Evolutionary conservation across 31 red algal species (phyloP).

Genomic region (Asparagopsis taxiformis): DNA sequence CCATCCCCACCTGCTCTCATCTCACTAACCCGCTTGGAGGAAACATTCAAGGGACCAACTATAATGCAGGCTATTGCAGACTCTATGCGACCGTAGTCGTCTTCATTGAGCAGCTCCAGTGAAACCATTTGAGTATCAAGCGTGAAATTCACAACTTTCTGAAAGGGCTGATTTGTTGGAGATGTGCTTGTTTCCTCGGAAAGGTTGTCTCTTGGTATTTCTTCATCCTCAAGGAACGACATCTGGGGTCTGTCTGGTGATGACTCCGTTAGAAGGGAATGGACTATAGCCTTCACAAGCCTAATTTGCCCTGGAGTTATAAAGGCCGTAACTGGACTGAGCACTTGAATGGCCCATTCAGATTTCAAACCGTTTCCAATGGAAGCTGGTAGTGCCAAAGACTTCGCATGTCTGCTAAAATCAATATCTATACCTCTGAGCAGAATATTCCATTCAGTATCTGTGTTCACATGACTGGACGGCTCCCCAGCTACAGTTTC

Average conservation of each 20-base stretch:
- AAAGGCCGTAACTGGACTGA: conserved; percentile 12
- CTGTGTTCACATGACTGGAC: no score
- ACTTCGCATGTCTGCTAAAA: conserved; percentile 6
- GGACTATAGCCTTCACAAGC: background rate
- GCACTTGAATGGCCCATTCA: conserved; percentile 15
- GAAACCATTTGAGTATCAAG: conserved; percentile 15
- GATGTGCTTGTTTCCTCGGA: background rate
- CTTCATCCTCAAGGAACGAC: background rate
- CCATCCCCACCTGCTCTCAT: background rate
- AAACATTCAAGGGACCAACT: background rate
- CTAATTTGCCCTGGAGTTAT: conserved; percentile 17
- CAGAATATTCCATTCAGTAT: conserved; percentile 7
- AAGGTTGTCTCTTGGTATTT: background rate
- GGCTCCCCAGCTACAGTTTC: background rate
- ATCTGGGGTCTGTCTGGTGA: background rate
- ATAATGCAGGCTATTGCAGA: conserved; percentile 11
- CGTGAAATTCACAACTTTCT: background rate
- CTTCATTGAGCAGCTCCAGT: conserved; percentile 18
- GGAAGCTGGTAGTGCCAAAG: background rate
- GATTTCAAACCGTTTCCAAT: background rate
- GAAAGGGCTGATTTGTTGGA: background rate
- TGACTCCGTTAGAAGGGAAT: background rate
- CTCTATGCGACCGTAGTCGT: conserved; percentile 1
- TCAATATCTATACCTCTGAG: conserved; percentile 29
- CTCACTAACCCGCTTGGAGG: background rate